Conservation (phyloP, 202 grass and related monocot genomes). For the Brachypodium distachyon region DNA sequence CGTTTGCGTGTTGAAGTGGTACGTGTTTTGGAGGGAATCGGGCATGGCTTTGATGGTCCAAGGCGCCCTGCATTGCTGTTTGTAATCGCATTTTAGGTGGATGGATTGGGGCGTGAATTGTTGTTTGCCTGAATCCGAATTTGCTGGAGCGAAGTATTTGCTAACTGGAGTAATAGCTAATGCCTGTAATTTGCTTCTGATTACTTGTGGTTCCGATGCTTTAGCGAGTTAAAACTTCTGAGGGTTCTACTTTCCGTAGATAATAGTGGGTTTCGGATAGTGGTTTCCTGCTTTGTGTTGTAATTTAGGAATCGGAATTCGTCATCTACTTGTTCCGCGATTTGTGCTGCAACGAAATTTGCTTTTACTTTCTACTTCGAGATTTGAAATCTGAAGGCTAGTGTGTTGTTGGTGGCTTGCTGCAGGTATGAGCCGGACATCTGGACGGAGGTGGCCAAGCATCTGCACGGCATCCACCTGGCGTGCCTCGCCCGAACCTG, state of each 20-base stretch:
- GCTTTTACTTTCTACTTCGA: background rate
- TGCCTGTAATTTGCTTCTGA: background rate
- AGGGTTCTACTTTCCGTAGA: background rate
- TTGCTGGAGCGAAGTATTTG: background rate
- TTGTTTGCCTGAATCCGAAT: background rate
- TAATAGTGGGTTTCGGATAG: background rate
- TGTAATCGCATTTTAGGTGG: background rate
- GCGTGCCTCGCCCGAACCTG: constrained; percentile 45
- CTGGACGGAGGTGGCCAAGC: constrained; percentile 94
- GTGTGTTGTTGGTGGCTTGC: background rate
- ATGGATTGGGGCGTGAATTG: background rate
- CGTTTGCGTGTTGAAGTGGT: background rate
- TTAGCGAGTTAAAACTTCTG: background rate
- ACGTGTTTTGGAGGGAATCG: background rate
- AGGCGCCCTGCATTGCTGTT: background rate
- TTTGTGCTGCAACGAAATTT: background rate
- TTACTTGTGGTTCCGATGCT: background rate
- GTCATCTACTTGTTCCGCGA: background rate
- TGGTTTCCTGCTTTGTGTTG: background rate
- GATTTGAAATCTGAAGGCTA: constrained; percentile 4
- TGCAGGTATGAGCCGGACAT: constrained; percentile 68
- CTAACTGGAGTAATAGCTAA: background rate
- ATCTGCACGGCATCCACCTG: constrained; percentile 67
- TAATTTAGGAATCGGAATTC: background rate
- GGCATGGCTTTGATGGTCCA: background rate